A percentile compares a stretch with the other conserved stretches of the same genome.
Conservation (phyloP, 129 eudicot species). For the Logfia minima region DNA sequence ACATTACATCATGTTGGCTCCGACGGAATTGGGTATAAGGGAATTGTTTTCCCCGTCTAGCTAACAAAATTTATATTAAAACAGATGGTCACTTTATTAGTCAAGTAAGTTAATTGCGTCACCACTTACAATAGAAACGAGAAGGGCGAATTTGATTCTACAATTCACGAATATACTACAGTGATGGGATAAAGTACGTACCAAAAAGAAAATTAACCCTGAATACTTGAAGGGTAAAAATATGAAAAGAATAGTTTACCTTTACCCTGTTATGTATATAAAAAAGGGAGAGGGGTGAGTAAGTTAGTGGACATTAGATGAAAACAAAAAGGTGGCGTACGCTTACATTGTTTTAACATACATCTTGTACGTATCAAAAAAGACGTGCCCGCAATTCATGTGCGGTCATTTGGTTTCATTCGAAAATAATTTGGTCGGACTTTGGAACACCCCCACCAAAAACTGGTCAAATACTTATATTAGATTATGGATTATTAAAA, state of each 20-base stretch:
- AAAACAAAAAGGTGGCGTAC: conserved; percentile 31
- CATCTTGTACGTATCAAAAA: conserved; percentile 22
- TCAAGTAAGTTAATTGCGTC: too few species aligned
- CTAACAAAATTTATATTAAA: too few species aligned
- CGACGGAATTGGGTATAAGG: too few species aligned
- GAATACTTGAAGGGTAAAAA: conserved; percentile 24
- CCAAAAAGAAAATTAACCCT: background rate
- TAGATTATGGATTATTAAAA: too few species aligned
- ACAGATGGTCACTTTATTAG: too few species aligned
- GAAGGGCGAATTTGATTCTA: too few species aligned
- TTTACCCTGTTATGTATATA: background rate
- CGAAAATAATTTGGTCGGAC: conserved; percentile 29
- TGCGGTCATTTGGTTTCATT: conserved; percentile 33
- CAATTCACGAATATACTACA: too few species aligned
- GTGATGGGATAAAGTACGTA: background rate
- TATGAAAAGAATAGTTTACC: background rate
- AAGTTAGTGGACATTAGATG: conserved; percentile 6
- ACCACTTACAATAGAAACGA: too few species aligned
- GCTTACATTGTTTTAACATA: conserved; percentile 25
- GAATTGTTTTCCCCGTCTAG: too few species aligned
- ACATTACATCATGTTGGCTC: too few species aligned
- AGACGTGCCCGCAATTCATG: conserved; percentile 40
- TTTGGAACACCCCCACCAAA: conserved; percentile 15
- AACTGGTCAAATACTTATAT: background rate
- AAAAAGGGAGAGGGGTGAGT: background rate